Evolutionary conservation across 768 basidiomycete genomes (phyloP), one percentile per base, ranked within the genome.

Genomic region (Rhodotorula taiwanensis): DNA sequence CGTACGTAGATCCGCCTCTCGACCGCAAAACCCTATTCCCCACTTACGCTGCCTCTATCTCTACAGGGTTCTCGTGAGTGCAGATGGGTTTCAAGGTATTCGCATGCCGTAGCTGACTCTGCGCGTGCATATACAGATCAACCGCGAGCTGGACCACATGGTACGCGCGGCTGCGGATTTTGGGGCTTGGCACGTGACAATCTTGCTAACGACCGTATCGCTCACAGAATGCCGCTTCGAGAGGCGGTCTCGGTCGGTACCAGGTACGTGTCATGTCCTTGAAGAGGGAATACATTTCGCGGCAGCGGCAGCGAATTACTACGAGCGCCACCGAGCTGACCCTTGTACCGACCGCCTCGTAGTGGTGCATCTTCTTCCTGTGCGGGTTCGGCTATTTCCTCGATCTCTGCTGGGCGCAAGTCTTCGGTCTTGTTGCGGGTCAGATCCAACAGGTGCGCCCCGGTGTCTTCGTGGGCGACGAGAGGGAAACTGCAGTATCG

Each of bases 371-470:
- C 62, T 77, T 74, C 63, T 67, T 74, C 44, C 71, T 77, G n/a
- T 74, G 73, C 57, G 76, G 75, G 11, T 76, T 76, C 54, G 76
- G 76, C 0, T 77, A 76, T 56, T 73, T 74, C 50, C 66, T 77
- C 50, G 76, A 77, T 55, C 70, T 77, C 8, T 67, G 69, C 20
- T 77, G 73, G 72, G 73, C 76, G 1, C 73, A 76, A 43, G 71
- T 72, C 15, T 72, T 75, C 30, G 75, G 75, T 21, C 65, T 77
- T 4, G 66, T 75, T 50, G 21, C 54, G 3, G 64, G 64, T 0
- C 54, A 55, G 44, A 51, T 65, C 31, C 64, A 65, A 36, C 64
- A 63, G 49, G 60, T 62, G 28, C 30, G 59, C 28, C 30, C 13
- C 31, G 21, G 4, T 16, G 34, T 41, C 39, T 20, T 49, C 18